Conservation (phyloP, 2,329 filamentous ascomycete species). For the Helotiales sp. region DNA sequence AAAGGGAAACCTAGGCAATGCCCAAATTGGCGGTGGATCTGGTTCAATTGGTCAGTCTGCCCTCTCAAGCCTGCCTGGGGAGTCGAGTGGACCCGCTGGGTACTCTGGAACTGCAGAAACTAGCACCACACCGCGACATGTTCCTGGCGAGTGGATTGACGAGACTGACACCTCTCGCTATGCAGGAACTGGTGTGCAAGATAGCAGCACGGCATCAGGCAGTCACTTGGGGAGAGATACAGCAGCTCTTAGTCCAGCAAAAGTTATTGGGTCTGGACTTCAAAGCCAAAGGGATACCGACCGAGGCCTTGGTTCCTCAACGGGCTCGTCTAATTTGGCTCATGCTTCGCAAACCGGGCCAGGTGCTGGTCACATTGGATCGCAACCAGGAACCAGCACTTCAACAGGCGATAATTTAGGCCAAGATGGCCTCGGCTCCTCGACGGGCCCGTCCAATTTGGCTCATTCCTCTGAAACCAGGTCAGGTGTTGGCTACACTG, state of each 20-base stretch:
- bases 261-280: constrained; percentile 25
- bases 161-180: constrained; percentile 10
- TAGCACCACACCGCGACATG: not conserved
- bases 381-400: not conserved
- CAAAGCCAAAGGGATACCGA: constrained; percentile 34
- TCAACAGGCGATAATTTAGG: constrained; percentile 24
- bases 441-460: not conserved
- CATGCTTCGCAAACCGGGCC: constrained; percentile 6
- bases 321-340: not conserved
- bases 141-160: constrained; percentile 13
- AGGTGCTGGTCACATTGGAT: not conserved
- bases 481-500: not conserved
- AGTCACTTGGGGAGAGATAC: constrained; percentile 26
- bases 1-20: not conserved
- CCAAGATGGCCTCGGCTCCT: constrained; percentile 2
- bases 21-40: not conserved
- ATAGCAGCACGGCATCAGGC: constrained; percentile 30
- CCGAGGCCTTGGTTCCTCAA: not conserved
- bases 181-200: not conserved
- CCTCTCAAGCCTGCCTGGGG: constrained; percentile 5
- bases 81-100: not conserved
- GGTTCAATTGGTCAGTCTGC: constrained; percentile 1
- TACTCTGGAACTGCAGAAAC: not conserved
- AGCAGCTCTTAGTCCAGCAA: constrained; percentile 24
- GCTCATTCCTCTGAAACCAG: constrained; percentile 8